Base-by-base conservation (phyloP, 2,329 filamentous ascomycete species). In the Sclerotinia subarctica region DNA sequence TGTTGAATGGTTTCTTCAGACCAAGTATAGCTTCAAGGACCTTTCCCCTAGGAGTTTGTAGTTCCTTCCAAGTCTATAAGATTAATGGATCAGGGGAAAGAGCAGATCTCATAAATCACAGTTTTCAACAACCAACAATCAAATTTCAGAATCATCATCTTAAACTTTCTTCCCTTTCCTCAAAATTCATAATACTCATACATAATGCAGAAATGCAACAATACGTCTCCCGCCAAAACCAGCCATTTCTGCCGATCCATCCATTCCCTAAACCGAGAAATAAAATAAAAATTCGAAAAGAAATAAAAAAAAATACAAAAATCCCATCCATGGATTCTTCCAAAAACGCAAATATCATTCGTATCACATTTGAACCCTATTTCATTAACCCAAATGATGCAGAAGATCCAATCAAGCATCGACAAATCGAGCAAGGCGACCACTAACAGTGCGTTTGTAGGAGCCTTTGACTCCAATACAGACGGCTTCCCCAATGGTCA, bases 401-500 rank as follows among this genome's bases (percentile, higher is more conserved):
- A 4, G 17, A 21, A 19, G 1, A 46, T 6, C 15, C 58, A 51
- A 19, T 2, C 52, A 67, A 35, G 21, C 64, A 35, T 67, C 46
- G 6, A 62, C 35, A 19, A 67, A 67, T 52, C 64, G 26, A n/a
- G 56, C 32, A n/a, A 62, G 49, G 51, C 64, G 47, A 2, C 64
- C 64, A 35, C 60, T 67, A 0, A 60, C 46, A 51, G 56, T 17
- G 26, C 64, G 57, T 21, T 62, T 62, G 56, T 53, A 62, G 10
- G n/a, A 11, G 4, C 47, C 47, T 8, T 67, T 66, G 21, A 59
- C 46, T 38, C 67, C 67, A 17, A 76, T 73, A 64, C 75, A 77
- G 52, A 73, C 71, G 10, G 74, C 74, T 42, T 74, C 69, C 5
- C 72, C 72, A 8, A 66, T 58, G 67, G 71, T 69, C 24, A 79